These are phyloP conservation scores for Torulaspora microellipsoides DNA, from an alignment of 805 yeast species.

Conservation along the genomic window DNA sequence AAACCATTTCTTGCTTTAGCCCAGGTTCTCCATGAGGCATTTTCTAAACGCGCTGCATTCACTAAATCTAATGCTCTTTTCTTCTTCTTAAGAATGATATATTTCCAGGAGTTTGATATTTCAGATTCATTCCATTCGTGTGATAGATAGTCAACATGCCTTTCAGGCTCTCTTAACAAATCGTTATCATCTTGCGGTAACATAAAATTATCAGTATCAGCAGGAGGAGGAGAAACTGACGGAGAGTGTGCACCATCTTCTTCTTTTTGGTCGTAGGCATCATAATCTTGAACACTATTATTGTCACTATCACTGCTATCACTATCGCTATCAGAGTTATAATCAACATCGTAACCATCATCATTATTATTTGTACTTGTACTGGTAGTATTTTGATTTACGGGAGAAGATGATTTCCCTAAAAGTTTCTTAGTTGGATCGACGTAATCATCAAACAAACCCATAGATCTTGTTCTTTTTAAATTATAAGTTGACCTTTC, in stretches of 20 bases:
- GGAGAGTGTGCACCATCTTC: conserved; percentile 17
- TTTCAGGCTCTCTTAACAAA: conserved; percentile 71
- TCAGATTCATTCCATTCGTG: conserved; percentile 96
- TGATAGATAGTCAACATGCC: conserved; percentile 91
- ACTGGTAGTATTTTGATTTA: conserved; percentile 17
- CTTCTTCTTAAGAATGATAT: conserved; percentile 74
- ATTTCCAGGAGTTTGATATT: conserved; percentile 93
- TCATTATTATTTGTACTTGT: conserved; percentile 8
- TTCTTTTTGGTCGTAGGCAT: conserved; percentile 6
- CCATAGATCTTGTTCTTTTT: conserved; percentile 79
- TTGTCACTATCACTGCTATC: conserved; percentile 4
- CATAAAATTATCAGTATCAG: conserved; percentile 27
- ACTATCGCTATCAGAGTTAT: conserved; percentile 14
- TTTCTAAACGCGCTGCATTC: conserved; percentile 71
- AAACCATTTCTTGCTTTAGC: conserved; percentile 79
- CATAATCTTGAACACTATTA: conserved; percentile 8
- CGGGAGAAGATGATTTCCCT: conserved; percentile 25
- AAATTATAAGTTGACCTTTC: conserved; percentile 64
- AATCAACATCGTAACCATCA: conserved; percentile 13
- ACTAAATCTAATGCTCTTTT: conserved; percentile 57
- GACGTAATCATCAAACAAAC: conserved; percentile 67
- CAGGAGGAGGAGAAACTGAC: conserved; percentile 37
- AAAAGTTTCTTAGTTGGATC: conserved; percentile 42
- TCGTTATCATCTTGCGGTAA: conserved; percentile 82
- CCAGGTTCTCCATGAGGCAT: conserved; percentile 98